phyloP scores from a whole-genome alignment of 108 stramenopile genomes.

The Bacterosira constricta region DNA sequence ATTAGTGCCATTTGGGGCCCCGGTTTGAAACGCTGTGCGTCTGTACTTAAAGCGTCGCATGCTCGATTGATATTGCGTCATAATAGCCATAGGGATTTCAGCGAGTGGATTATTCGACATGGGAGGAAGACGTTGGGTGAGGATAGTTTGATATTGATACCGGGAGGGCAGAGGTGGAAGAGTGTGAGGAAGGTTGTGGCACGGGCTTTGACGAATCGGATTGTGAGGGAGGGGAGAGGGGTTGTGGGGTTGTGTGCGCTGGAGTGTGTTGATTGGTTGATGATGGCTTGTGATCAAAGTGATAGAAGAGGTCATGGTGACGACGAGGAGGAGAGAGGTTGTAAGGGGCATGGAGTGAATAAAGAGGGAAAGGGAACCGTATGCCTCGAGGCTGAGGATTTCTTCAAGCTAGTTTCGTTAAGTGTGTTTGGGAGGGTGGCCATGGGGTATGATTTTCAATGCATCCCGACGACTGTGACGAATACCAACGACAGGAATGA shows the following conservation, averaged over 20 bases:
- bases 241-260: constrained; percentile 9
- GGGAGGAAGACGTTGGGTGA: constrained; percentile 25
- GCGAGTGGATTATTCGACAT: constrained; percentile 12
- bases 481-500: not conserved
- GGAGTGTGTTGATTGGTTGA: constrained; percentile 19
- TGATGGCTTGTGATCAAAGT: not conserved
- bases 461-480: not conserved
- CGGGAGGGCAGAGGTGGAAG: constrained; percentile 18
- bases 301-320: not conserved
- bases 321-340: too few relatives aligned
- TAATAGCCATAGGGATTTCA: constrained; percentile 16
- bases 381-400: constrained; percentile 13
- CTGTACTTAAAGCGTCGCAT: constrained; percentile 17
- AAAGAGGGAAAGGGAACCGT: not conserved
- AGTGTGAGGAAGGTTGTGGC: constrained; percentile 6
- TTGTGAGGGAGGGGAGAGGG: not conserved
- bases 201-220: constrained; percentile 14
- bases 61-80: constrained; percentile 17
- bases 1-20: constrained; percentile 17
- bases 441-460: constrained; percentile 33
- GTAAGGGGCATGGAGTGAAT: not conserved
- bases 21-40: not conserved
- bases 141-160: constrained; percentile 30
- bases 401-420: constrained; percentile 34
- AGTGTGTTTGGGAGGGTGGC: constrained; percentile 31